Conservation (phyloP, 257 asterid genomes). For the Rubia yunnanensis region DNA sequence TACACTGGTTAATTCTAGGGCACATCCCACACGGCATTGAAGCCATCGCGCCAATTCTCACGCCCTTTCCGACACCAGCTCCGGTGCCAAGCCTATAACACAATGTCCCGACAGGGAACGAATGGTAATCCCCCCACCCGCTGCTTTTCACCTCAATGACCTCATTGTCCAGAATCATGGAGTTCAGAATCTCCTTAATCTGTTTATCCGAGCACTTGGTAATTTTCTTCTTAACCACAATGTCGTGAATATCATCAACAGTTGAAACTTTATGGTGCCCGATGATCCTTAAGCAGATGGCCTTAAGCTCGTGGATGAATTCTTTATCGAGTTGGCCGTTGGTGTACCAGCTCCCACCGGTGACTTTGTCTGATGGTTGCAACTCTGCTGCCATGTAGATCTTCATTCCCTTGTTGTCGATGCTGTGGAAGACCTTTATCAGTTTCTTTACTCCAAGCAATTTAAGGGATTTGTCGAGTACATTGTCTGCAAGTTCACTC, state of each 20-base stretch:
- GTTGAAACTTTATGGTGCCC: neutral
- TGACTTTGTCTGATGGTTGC: neutral
- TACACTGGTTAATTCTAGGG: slow-evolving; percentile 41
- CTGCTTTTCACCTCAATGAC: slow-evolving; percentile 71
- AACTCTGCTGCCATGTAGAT: neutral
- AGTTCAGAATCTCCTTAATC: slow-evolving; percentile 25
- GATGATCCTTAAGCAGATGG: neutral
- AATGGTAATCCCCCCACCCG: slow-evolving; percentile 51
- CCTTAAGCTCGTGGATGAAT: neutral
- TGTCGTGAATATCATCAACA: neutral
- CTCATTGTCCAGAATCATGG: slow-evolving; percentile 46
- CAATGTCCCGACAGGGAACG: slow-evolving; percentile 37
- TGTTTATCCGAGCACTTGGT: slow-evolving; percentile 21
- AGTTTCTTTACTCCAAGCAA: neutral
- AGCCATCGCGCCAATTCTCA: slow-evolving; percentile 42
- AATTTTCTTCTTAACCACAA: neutral
- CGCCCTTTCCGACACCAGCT: slow-evolving; percentile 20
- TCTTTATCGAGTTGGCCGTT: neutral
- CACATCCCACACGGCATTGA: slow-evolving; percentile 74
- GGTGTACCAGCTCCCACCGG: neutral
- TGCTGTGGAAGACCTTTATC: neutral
- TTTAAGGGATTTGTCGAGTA: neutral
- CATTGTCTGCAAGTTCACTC: neutral
- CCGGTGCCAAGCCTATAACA: slow-evolving; percentile 42
- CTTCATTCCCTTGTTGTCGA: neutral